Conservation (phyloP, 129 eudicot species). For the Scalesia atractyloides region DNA sequence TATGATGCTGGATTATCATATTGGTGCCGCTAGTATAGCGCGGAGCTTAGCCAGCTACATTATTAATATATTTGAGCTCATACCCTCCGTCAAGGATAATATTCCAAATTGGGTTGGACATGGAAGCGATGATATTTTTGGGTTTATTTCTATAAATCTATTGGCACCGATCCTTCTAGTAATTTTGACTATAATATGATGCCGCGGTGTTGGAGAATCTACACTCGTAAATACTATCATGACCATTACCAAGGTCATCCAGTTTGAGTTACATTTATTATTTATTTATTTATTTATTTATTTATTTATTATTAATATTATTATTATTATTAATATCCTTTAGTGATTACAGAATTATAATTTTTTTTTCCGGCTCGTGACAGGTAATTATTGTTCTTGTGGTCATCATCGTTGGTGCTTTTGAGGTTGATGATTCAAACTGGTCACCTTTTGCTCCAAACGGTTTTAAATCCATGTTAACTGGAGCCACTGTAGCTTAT, state of each 20-base stretch:
- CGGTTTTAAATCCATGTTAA: constrained; percentile 71
- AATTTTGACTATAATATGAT: constrained; percentile 68
- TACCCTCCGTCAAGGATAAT: constrained; percentile 66
- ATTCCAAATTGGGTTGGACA: constrained; percentile 98
- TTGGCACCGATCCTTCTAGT: constrained; percentile 83
- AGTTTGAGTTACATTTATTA: constrained; percentile 3
- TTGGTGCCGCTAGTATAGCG: constrained; percentile 99
- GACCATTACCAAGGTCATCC: constrained; percentile 83
- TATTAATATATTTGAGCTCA: constrained; percentile 70
- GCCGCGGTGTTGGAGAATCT: constrained; percentile 93
- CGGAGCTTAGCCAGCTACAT: constrained; percentile 92
- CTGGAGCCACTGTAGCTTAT: constrained; percentile 97
- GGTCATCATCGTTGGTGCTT: constrained; percentile 77
- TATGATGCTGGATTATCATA: constrained; percentile 98
- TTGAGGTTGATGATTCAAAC: constrained; percentile 86
- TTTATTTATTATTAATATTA: too few species aligned
- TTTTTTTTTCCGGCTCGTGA: constrained; percentile 24
- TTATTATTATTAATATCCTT: neutral
- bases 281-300: too few species aligned
- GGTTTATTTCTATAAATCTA: constrained; percentile 72
- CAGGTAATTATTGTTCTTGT: constrained; percentile 87
- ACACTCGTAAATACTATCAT: constrained; percentile 74
- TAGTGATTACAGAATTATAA: neutral
- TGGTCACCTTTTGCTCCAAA: constrained; percentile 96
- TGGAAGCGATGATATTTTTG: constrained; percentile 69